Percentiles rank a stretch among this genome's conserved stretches.
Evolutionary conservation across 768 basidiomycete species (phyloP).

Genomic region (Kwoniella heveanensis): DNA sequence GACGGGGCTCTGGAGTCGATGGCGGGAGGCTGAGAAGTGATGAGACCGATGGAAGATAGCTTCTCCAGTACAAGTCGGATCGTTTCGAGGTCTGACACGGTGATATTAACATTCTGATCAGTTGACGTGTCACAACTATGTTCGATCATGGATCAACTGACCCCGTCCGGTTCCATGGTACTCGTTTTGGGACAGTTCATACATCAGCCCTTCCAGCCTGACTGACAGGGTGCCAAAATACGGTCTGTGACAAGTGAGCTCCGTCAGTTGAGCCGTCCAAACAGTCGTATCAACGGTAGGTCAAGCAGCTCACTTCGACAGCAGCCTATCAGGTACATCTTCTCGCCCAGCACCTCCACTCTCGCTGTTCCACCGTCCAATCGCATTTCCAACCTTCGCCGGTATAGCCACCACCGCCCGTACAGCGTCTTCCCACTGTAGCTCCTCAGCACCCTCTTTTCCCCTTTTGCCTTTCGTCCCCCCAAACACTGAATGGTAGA

Average conservation of each 20-base stretch:
- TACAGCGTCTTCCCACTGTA: slow-evolving; percentile 75
- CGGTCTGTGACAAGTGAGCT: slow-evolving; percentile 2
- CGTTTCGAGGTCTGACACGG: slow-evolving; percentile 5
- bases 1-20: slow-evolving; percentile 57
- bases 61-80: slow-evolving; percentile 51
- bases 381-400: slow-evolving; percentile 73
- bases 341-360: slow-evolving; percentile 35
- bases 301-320: slow-evolving; percentile 49
- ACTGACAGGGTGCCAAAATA: slow-evolving; percentile 33
- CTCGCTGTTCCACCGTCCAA: slow-evolving; percentile 57
- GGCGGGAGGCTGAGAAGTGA: slow-evolving; percentile 20
- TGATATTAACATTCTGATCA: too few species aligned
- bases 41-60: slow-evolving; percentile 53
- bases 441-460: slow-evolving; percentile 20
- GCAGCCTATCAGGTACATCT: slow-evolving; percentile 60
- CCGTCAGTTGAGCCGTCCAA: slow-evolving; percentile 33
- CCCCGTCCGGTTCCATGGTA: not conserved
- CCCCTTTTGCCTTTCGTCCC: slow-evolving; percentile 42
- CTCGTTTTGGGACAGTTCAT: slow-evolving; percentile 40
- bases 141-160: not conserved
- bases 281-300: not conserved
- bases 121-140: too few species aligned
- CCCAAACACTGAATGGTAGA: slow-evolving; percentile 61
- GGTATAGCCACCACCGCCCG: slow-evolving; percentile 69
- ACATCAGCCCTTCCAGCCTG: slow-evolving; percentile 44